A percentile compares a stretch with the other conserved stretches of the same genome.
Evolutionary conservation across 345 rosid species (phyloP).

Genomic region (Toxicodendron radicans): DNA sequence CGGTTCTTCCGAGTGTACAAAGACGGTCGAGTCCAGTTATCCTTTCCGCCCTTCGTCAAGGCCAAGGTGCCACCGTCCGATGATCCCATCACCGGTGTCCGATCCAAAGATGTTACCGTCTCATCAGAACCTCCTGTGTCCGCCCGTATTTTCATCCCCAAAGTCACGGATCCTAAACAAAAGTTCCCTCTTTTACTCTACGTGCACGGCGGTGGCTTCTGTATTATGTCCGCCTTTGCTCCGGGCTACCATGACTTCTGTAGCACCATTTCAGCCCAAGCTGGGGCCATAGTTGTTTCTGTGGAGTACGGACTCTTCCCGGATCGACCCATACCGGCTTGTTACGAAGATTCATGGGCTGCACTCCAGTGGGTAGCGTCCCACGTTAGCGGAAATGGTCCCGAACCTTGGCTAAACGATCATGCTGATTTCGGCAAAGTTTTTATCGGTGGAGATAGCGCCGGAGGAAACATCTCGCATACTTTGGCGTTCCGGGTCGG

Average conservation of each 20-base stretch:
- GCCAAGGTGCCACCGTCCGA: constrained; percentile 9
- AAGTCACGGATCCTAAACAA: constrained; percentile 11
- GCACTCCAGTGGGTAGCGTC: constrained; percentile 45
- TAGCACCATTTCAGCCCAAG: constrained; percentile 23
- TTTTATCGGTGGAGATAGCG: constrained; percentile 44
- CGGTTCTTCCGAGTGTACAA: constrained; percentile 26
- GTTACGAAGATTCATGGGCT: constrained; percentile 47
- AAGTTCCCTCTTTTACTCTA: constrained; percentile 38
- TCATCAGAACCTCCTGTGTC: constrained; percentile 19
- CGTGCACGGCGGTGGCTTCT: constrained; percentile 48
- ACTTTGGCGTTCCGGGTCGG: constrained; percentile 37
- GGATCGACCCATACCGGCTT: constrained; percentile 40
- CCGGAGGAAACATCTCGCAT: constrained; percentile 43
- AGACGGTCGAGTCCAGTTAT: constrained; percentile 25
- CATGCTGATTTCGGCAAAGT: constrained; percentile 32
- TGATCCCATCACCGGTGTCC: constrained; percentile 24
- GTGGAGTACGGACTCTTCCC: constrained; percentile 41
- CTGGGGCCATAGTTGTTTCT: constrained; percentile 31
- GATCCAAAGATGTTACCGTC: constrained; percentile 32
- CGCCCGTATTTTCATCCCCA: constrained; percentile 40
- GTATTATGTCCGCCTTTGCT: constrained; percentile 34
- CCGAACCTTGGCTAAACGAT: constrained; percentile 36
- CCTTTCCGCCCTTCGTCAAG: background rate
- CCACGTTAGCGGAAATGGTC: constrained; percentile 31
- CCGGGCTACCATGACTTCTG: constrained; percentile 25